Evolutionary conservation across 1,284 basidiomycete species (phyloP).

Genomic region (Wolfiporia cocos): DNA sequence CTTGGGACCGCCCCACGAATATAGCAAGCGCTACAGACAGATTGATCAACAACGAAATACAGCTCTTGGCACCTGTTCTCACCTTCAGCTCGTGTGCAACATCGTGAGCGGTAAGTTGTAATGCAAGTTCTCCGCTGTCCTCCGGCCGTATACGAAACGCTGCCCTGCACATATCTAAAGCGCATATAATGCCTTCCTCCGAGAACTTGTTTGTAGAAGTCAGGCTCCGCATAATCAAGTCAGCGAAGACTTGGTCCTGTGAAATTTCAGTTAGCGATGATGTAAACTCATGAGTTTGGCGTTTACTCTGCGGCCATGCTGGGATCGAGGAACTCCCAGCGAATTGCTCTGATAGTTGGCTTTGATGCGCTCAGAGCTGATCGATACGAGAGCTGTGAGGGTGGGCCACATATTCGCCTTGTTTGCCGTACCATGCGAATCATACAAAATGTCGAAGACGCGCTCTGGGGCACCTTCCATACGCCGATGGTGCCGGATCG

Average conservation of each 20-base stretch:
- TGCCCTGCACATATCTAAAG: constrained; percentile 78
- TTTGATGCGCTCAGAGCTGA: constrained; percentile 72
- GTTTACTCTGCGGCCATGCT: constrained; percentile 24
- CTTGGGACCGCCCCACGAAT: constrained; percentile 43
- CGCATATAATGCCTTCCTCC: constrained; percentile 69
- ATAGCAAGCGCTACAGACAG: constrained; percentile 35
- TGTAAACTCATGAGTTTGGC: background rate
- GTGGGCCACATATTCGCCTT: constrained; percentile 72
- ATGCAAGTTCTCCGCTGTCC: constrained; percentile 55
- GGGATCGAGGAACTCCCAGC: constrained; percentile 16
- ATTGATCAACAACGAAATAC: constrained; percentile 6
- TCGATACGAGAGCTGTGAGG: constrained; percentile 70
- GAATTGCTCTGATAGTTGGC: constrained; percentile 43
- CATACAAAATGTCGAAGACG: constrained; percentile 74
- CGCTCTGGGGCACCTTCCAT: constrained; percentile 80
- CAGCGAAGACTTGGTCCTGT: constrained; percentile 41
- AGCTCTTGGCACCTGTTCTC: constrained; percentile 1
- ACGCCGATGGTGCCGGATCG: constrained; percentile 55
- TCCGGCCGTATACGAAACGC: constrained; percentile 64
- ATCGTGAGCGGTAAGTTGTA: constrained; percentile 66
- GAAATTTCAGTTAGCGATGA: background rate
- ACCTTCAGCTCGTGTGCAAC: constrained; percentile 79
- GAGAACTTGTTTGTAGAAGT: constrained; percentile 44
- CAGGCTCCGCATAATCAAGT: constrained; percentile 50
- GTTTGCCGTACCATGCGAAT: constrained; percentile 47